A percentile compares a stretch with the other conserved stretches of the same genome.
These are phyloP conservation scores for Dendrobium huoshanense DNA, from an alignment of 106 monocot genomes.

Conservation along the genomic window DNA sequence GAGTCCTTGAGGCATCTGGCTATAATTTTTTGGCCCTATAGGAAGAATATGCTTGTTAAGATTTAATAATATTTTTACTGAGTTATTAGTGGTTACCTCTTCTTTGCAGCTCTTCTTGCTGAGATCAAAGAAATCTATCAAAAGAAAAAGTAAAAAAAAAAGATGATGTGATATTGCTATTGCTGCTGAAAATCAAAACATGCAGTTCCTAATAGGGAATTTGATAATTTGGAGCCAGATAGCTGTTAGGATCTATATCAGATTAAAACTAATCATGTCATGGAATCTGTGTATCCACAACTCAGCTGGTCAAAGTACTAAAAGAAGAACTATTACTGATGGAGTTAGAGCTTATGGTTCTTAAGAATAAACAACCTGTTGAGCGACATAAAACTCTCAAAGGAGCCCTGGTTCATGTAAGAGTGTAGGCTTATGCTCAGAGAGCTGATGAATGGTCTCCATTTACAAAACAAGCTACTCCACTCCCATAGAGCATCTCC, in stretches of 20 bases:
- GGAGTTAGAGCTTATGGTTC: no score
- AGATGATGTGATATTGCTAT: slow-evolving; percentile 52
- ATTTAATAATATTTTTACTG: no score
- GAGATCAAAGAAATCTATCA: slow-evolving; percentile 76
- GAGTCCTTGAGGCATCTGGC: slow-evolving; percentile 57
- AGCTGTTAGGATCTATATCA: slow-evolving; percentile 56
- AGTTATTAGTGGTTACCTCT: neutral
- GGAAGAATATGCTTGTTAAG: no score
- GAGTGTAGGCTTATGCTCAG: no score
- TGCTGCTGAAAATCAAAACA: slow-evolving; percentile 50
- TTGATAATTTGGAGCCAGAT: slow-evolving; percentile 46
- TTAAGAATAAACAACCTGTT: no score
- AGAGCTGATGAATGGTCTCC: no score
- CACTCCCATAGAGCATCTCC: no score
- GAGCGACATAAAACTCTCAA: no score
- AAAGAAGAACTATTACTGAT: no score
- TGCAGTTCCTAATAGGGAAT: slow-evolving; percentile 56
- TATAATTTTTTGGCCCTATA: no score
- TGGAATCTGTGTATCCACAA: slow-evolving; percentile 54
- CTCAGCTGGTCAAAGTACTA: slow-evolving; percentile 52
- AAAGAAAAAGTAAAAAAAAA: slow-evolving; percentile 29
- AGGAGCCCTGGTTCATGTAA: no score
- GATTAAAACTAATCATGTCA: slow-evolving; percentile 63
- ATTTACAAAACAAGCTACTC: no score
- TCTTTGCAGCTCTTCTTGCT: slow-evolving; percentile 46